phyloP scores from a whole-genome alignment of 2,329 filamentous ascomycete genomes.

The Stagonosporopsis rhizophila region DNA sequence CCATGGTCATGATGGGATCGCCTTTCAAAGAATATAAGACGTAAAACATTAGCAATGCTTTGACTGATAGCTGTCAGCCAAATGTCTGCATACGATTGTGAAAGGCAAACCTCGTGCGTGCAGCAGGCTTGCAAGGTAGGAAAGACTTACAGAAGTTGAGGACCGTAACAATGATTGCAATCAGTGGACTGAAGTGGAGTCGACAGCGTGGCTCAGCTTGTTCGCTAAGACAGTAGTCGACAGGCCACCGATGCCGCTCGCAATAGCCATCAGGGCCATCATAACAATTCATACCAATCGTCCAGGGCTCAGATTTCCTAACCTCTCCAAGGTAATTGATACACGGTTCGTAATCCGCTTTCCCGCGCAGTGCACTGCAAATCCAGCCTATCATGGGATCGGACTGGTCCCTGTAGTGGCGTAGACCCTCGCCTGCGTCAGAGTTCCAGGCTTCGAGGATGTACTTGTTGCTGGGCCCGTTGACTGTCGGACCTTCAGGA shows the following conservation, averaged over 20 bases:
- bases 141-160: conserved; percentile 5
- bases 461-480: neutral
- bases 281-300: neutral
- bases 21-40: neutral
- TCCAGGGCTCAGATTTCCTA: neutral
- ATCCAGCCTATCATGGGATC: neutral
- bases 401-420: neutral
- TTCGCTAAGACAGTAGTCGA: conserved; percentile 33
- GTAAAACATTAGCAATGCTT: conserved; percentile 4
- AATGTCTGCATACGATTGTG: neutral
- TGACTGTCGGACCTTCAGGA: neutral
- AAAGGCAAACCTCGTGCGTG: neutral
- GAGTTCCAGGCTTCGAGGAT: neutral
- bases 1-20: conserved; percentile 6
- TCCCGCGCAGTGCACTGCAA: neutral
- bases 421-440: neutral
- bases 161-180: neutral
- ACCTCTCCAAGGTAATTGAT: neutral
- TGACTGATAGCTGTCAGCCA: neutral
- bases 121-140: neutral
- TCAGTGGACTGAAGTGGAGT: conserved; percentile 16
- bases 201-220: conserved; percentile 23
- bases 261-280: neutral
- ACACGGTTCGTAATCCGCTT: neutral
- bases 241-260: neutral